Base-by-base conservation (phyloP, 2,329 filamentous ascomycete genomes). In the Fusarium mundagurra region DNA sequence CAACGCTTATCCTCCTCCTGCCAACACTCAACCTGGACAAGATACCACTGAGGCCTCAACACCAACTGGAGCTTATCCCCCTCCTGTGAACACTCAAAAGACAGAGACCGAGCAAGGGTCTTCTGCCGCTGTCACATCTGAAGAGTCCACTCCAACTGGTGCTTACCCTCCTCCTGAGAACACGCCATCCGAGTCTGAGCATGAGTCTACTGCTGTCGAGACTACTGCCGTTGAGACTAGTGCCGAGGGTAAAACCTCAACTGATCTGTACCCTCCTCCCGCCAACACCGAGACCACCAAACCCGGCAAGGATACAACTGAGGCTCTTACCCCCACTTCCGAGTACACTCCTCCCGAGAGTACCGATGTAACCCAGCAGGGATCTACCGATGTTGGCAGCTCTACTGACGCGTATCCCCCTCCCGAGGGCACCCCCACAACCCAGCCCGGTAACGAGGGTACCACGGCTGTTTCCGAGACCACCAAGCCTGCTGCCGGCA, bases 261-360 rank as follows among this genome's bases (percentile, higher is more conserved):
- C 68, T 61, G 61, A 22, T 14, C 7, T 71, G 31, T 71, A 71
- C 18, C 68, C 68, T 36, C 68, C 69, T 54, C 69, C 68, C 9
- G 67, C 33, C 29, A 44, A 55, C 24, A 71, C 59, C 7, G 64
- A 68, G 17, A 34, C 66, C 22, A 63, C 67, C 38, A 57, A 71
- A 44, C 39, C 68, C 20, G 67, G 13, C 2, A 60, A 67, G 18
- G 67, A 51, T 13, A 33, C 68, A 12, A 71, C 68, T 39, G 67
- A 71, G 67, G 61, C 59, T 65, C 51, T 48, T 16, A 70, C 67
- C 14, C 36, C 51, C 16, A 70, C 67, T 53, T 70, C 66, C 22
- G 51, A 70, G 59, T 44, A 43, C 34, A 14, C 66, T 59, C 36
- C 67, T 18, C 66, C 67, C 34, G 29, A 34, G 39, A 71, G 67